Evolutionary conservation across 306 rosid genomes (phyloP).

Genomic region (Sesbania bispinosa): DNA sequence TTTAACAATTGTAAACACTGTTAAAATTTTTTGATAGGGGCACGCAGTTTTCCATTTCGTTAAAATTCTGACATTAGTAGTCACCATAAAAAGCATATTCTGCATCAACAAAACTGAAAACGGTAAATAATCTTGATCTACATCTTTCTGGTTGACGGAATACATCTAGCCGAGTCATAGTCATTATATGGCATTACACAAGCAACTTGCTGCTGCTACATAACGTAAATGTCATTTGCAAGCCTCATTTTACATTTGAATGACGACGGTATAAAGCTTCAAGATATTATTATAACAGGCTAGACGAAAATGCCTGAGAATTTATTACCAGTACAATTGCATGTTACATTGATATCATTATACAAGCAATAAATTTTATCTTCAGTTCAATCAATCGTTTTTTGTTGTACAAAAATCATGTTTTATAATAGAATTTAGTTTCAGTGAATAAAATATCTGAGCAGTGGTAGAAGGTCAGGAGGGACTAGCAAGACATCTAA

Average conservation of each 20-base stretch:
- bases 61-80: neutral
- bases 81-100: neutral
- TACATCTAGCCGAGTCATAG: neutral
- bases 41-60: no score
- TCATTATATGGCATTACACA: neutral
- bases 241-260: neutral
- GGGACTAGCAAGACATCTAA: neutral
- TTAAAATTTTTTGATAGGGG: no score
- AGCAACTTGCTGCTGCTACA: neutral
- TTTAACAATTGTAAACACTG: no score
- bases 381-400: slow-evolving; percentile 4
- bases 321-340: slow-evolving; percentile 6
- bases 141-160: neutral
- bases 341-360: slow-evolving; percentile 13
- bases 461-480: neutral
- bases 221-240: neutral
- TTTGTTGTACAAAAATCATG: slow-evolving; percentile 8
- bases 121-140: neutral
- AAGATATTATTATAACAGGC: neutral
- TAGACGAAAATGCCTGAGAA: slow-evolving; percentile 14
- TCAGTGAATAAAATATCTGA: neutral
- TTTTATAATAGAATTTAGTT: neutral
- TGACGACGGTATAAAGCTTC: neutral
- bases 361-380: slow-evolving; percentile 16
- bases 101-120: neutral